Evolutionary conservation across 768 basidiomycete species (phyloP).

Genomic region (Kondoa malvinella): DNA sequence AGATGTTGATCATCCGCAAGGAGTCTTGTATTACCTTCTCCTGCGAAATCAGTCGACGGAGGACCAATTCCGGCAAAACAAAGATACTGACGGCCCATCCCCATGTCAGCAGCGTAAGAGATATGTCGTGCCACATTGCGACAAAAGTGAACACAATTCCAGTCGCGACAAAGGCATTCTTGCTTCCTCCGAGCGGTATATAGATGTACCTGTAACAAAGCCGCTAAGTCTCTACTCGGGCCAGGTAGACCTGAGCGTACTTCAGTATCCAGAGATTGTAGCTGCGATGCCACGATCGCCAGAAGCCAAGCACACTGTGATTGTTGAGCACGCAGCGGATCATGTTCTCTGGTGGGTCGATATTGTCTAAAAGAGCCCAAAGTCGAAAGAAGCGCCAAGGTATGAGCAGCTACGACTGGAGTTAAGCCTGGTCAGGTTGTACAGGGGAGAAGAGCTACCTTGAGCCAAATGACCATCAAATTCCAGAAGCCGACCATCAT

Average conservation of each 20-base stretch:
- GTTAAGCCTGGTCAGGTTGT: not conserved
- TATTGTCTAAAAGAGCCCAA: slow-evolving; percentile 72
- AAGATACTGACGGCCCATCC: slow-evolving; percentile 90
- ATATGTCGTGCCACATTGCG: slow-evolving; percentile 91
- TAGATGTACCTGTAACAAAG: slow-evolving; percentile 64
- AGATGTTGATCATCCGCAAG: not conserved
- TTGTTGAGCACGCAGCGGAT: slow-evolving; percentile 96
- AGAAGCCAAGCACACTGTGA: slow-evolving; percentile 80
- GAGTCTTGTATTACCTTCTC: slow-evolving; percentile 42
- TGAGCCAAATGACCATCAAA: slow-evolving; percentile 85
- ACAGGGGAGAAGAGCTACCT: slow-evolving; percentile 41
- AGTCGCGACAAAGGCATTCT: slow-evolving; percentile 45
- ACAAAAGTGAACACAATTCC: slow-evolving; percentile 83
- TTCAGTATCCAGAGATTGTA: slow-evolving; percentile 91
- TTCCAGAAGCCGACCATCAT: slow-evolving; percentile 96
- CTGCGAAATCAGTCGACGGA: slow-evolving; percentile 44
- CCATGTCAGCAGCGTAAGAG: slow-evolving; percentile 74
- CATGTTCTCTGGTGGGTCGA: slow-evolving; percentile 97
- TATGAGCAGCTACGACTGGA: slow-evolving; percentile 56
- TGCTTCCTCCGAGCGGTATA: slow-evolving; percentile 67
- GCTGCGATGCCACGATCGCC: slow-evolving; percentile 90
- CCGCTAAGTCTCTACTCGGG: not conserved
- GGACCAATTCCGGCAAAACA: slow-evolving; percentile 66
- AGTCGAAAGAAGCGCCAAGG: slow-evolving; percentile 95
- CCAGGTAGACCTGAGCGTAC: slow-evolving; percentile 35